Conservation (phyloP, 352 stramenopile species). For the Globisporangium acanthophoron region DNA sequence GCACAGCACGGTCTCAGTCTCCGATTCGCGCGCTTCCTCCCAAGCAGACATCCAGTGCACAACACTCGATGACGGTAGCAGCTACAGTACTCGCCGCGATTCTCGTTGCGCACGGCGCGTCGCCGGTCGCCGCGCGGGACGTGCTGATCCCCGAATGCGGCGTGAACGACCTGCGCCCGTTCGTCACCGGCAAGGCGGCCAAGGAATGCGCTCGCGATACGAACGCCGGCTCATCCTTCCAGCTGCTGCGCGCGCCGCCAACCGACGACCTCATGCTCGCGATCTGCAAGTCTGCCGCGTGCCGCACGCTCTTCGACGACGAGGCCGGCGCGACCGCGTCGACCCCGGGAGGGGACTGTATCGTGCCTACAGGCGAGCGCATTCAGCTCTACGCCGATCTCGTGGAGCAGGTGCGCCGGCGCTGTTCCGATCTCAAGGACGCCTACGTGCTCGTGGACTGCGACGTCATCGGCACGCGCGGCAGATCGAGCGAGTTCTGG, state of each 20-base stretch:
- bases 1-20: too few species aligned
- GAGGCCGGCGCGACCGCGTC: background rate
- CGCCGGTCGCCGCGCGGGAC: too few species aligned
- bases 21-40: too few species aligned
- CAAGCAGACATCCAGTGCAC: too few species aligned
- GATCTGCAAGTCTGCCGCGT: constrained; percentile 10
- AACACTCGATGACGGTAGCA: too few species aligned
- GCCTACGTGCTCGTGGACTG: constrained; percentile 14
- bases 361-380: background rate
- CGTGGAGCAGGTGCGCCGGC: constrained; percentile 2
- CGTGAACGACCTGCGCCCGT: constrained; percentile 1
- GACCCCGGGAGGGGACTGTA: constrained; percentile 2
- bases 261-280: constrained; percentile 5
- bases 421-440: constrained; percentile 7
- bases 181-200: background rate
- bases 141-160: constrained; percentile 1
- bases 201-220: constrained; percentile 7
- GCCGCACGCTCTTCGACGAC: constrained; percentile 3
- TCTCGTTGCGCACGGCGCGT: too few species aligned
- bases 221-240: constrained; percentile 4
- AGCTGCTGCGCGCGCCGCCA: constrained; percentile 2
- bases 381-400: constrained; percentile 11
- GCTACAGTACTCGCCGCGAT: too few species aligned
- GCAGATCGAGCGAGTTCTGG: constrained; percentile 11
- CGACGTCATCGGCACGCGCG: background rate